Conservation (phyloP, 495 filamentous ascomycete species). For the Neohortaea acidophila region DNA sequence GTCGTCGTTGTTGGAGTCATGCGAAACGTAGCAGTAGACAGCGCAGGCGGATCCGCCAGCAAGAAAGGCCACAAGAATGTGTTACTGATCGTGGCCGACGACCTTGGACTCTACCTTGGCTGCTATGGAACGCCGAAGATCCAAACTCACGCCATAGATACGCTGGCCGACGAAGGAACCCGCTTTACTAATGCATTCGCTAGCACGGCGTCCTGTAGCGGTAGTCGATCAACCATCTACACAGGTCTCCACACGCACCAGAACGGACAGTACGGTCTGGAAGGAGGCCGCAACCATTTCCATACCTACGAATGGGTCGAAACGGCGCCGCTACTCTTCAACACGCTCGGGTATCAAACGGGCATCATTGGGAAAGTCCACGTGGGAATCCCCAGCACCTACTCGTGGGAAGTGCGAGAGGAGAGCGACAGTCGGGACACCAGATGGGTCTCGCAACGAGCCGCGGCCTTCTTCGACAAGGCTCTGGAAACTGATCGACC, state of each 20-base stretch:
- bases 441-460: constrained; percentile 24
- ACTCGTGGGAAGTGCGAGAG: constrained; percentile 29
- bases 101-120: constrained; percentile 27
- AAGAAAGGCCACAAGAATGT: constrained; percentile 26
- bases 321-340: constrained; percentile 28
- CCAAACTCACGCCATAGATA: constrained; percentile 29
- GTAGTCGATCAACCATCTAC: constrained; percentile 31
- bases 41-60: too few species aligned
- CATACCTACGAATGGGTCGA: constrained; percentile 31
- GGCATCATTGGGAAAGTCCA: constrained; percentile 35
- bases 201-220: constrained; percentile 34
- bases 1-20: too few species aligned
- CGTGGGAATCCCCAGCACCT: constrained; percentile 29
- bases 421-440: constrained; percentile 30
- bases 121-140: constrained; percentile 28
- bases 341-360: constrained; percentile 27
- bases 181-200: constrained; percentile 30
- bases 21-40: too few species aligned
- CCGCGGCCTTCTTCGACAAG: constrained; percentile 25
- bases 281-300: constrained; percentile 25
- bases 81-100: constrained; percentile 31
- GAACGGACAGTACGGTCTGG: constrained; percentile 33
- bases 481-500: constrained; percentile 21
- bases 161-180: constrained; percentile 24
- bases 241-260: constrained; percentile 35